Evolutionary conservation across 805 yeast genomes (phyloP).

Genomic region (Candida michaelii): DNA sequence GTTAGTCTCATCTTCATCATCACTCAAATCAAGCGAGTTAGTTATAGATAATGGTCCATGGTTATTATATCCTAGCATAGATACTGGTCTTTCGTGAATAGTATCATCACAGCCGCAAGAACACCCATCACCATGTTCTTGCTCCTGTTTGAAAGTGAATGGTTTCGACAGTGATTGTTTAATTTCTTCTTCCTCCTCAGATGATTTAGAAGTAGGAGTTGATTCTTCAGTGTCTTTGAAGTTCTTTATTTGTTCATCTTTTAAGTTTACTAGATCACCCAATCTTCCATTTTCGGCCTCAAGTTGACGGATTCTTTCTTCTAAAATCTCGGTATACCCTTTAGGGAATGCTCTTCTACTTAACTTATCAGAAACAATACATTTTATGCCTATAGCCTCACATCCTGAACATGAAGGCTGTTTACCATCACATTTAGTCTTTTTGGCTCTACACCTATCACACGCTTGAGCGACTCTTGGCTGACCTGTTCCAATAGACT

Average conservation of each 20-base stretch:
- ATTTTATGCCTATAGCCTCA: slow-evolving; percentile 79
- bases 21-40: slow-evolving; percentile 45
- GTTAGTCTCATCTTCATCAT: slow-evolving; percentile 39
- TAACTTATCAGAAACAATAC: slow-evolving; percentile 85
- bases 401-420: slow-evolving; percentile 76
- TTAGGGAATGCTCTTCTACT: slow-evolving; percentile 85
- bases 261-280: slow-evolving; percentile 58
- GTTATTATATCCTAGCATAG: slow-evolving; percentile 48
- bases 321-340: slow-evolving; percentile 88
- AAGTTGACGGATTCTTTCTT: slow-evolving; percentile 81
- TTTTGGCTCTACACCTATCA: slow-evolving; percentile 82
- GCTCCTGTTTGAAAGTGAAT: slow-evolving; percentile 9
- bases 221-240: neutral
- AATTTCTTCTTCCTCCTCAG: neutral
- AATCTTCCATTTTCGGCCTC: slow-evolving; percentile 78
- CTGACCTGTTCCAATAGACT: slow-evolving; percentile 63
- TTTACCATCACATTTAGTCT: slow-evolving; percentile 76
- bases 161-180: slow-evolving; percentile 19
- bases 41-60: slow-evolving; percentile 31
- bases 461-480: slow-evolving; percentile 88
- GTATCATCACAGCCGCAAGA: slow-evolving; percentile 51
- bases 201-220: neutral
- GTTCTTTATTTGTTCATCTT: slow-evolving; percentile 59
- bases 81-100: slow-evolving; percentile 59
- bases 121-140: slow-evolving; percentile 39